Base-by-base conservation (phyloP, 441 rosid genomes). In the Gossypium davidsonii region DNA sequence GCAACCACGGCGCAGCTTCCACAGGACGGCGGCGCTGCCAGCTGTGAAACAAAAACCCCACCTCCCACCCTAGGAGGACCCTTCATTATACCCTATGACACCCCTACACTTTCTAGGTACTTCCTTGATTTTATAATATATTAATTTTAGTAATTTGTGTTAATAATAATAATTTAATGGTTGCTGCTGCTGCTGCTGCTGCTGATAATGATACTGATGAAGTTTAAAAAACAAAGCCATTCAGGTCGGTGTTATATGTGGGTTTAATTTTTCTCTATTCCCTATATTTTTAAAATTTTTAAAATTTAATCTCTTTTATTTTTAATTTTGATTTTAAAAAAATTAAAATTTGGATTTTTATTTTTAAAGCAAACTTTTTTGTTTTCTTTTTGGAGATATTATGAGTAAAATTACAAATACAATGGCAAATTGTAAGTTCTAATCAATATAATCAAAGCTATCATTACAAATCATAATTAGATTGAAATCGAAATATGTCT, bases 21-120 rank as follows among this genome's bases (percentile, higher is more conserved):
- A 25, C 21, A 49, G 48, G 62, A n/a, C 28, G 68, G 51, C 62
- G 49, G 73, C 48, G 8, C 59, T 31, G 62, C 73, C 62, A 69
- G 62, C 61, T 31, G 49, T 28, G 3, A 53, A 18, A 48, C n/a
- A 53, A 9, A 26, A 26, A 6, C 20, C 8, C 23, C 71, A 48
- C 7, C 42, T 48, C 58, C 18, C 11, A 1, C 57, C 20, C 57
- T 65, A 21, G 53, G 52, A 2, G 34, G 31, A 42, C 18, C 39
- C 58, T 48, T 14, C 12, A 21, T 48, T 48, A 1, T 44, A 12
- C 70, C 69, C 53, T 64, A 20, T 42, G 52, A 39, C 53, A 25
- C 14, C 25, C 58, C 58, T 67, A 25, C n/a, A 26, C 18, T 46
- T 8, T 15, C 42, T 49, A 55, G 59, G 59, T 7, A 20, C 23